These are phyloP conservation scores for Cryptococcus hybrid DNA, from an alignment of 1,284 basidiomycete species.

Conservation along the genomic window DNA sequence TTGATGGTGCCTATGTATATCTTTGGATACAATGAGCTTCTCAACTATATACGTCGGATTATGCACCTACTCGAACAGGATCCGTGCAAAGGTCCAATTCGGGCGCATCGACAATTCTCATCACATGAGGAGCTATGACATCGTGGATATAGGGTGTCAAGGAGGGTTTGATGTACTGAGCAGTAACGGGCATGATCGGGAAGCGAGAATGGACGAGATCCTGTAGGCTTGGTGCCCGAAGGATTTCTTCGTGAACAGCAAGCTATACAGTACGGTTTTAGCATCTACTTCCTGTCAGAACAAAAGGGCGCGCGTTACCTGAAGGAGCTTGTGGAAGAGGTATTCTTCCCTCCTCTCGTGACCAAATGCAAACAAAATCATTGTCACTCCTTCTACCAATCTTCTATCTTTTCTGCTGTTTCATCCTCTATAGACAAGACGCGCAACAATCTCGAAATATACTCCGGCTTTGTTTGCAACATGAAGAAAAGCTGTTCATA, in stretches of 20 bases:
- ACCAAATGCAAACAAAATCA: constrained; percentile 93
- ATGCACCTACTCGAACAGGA: constrained; percentile 66
- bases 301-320: constrained; percentile 56
- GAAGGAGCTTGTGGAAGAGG: constrained; percentile 86
- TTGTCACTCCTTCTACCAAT: constrained; percentile 78
- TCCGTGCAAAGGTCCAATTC: constrained; percentile 88
- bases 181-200: constrained; percentile 81
- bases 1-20: constrained; percentile 56
- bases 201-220: constrained; percentile 63
- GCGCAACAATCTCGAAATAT: constrained; percentile 67
- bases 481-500: constrained; percentile 98
- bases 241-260: constrained; percentile 75
- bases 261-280: constrained; percentile 53
- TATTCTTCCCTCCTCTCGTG: constrained; percentile 87
- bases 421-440: constrained; percentile 58
- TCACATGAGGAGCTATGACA: constrained; percentile 71
- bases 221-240: constrained; percentile 59
- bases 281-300: not conserved
- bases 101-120: constrained; percentile 66
- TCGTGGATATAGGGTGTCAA: constrained; percentile 81
- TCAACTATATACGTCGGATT: not conserved
- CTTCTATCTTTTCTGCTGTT: constrained; percentile 59
- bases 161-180: constrained; percentile 85
- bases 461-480: constrained; percentile 85
- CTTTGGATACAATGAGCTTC: not conserved